Percentiles rank a stretch among this genome's conserved stretches.
phyloP scores from a whole-genome alignment of 495 filamentous ascomycete species.

The Xylaria scruposa region DNA sequence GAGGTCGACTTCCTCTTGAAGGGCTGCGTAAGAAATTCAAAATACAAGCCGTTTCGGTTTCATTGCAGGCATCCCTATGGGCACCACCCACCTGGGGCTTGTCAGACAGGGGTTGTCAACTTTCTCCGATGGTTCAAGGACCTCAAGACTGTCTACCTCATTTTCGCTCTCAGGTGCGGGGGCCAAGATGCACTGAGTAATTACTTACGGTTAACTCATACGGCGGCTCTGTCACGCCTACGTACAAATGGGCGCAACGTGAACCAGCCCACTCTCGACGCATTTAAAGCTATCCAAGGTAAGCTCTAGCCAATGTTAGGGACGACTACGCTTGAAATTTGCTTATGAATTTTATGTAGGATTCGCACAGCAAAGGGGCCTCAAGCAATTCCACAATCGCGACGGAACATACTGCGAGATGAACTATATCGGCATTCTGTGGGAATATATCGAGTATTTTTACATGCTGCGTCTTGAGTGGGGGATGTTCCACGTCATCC shows the following conservation, averaged over 20 bases:
- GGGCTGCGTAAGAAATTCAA: background rate
- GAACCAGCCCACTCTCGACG: background rate
- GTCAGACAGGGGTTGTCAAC: background rate
- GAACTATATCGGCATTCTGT: too few relatives aligned
- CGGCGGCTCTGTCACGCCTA: background rate
- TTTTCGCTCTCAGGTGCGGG: background rate
- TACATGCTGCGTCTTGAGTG: too few relatives aligned
- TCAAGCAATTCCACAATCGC: slow-evolving; percentile 2
- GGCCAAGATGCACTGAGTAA: fast-evolving
- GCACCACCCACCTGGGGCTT: background rate
- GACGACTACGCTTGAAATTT: background rate
- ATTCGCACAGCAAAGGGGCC: background rate
- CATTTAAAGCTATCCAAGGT: background rate
- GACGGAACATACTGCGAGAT: background rate
- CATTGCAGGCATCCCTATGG: background rate
- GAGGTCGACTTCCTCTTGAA: background rate
- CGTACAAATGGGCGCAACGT: background rate
- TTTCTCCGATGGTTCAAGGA: background rate
- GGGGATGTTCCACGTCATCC: too few relatives aligned
- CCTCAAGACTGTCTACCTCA: background rate
- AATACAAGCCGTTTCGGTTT: background rate
- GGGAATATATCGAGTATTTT: too few relatives aligned
- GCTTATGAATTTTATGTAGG: background rate
- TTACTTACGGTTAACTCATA: background rate
- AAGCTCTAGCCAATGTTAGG: background rate